These are phyloP conservation scores for Cryptosporidium xiaoi DNA, from an alignment of 169 alveolate genomes.

Conservation along the genomic window DNA sequence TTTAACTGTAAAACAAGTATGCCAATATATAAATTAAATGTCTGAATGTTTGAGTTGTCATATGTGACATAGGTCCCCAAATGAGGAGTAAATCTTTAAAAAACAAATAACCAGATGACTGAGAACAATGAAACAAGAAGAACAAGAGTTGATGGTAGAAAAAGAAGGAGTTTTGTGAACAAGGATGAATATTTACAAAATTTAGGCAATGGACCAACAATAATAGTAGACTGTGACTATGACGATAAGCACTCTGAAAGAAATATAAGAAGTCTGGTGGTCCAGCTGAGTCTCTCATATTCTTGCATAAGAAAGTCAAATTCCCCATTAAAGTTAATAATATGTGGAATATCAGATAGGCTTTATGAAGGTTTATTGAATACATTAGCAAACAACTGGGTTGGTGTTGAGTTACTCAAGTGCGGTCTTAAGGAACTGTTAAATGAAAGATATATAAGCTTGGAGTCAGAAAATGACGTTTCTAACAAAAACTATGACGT, in stretches of 20 bases:
- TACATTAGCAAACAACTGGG: constrained; percentile 53
- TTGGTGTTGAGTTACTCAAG: constrained; percentile 35
- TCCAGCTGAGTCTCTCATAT: constrained; percentile 53
- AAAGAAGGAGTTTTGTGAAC: constrained; percentile 10
- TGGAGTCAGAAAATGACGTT: not conserved
- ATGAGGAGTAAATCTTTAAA: too few species aligned
- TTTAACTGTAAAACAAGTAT: too few species aligned
- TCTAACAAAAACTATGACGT: not conserved
- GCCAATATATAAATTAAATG: too few species aligned
- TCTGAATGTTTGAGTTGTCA: too few species aligned
- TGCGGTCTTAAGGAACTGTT: not conserved
- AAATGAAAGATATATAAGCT: not conserved
- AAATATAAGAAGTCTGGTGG: constrained; percentile 57
- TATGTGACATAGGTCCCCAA: too few species aligned
- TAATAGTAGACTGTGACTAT: constrained; percentile 49
- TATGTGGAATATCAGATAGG: constrained; percentile 57
- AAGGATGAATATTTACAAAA: constrained; percentile 20
- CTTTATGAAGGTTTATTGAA: constrained; percentile 43
- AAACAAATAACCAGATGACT: not conserved
- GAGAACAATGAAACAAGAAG: not conserved
- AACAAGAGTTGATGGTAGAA: constrained; percentile 6
- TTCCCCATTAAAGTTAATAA: constrained; percentile 32
- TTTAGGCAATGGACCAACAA: constrained; percentile 27
- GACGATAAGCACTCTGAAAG: constrained; percentile 63
- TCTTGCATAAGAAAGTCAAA: constrained; percentile 57